phyloP scores from a whole-genome alignment of 2,329 filamentous ascomycete genomes.

The Ilyonectria destructans region DNA sequence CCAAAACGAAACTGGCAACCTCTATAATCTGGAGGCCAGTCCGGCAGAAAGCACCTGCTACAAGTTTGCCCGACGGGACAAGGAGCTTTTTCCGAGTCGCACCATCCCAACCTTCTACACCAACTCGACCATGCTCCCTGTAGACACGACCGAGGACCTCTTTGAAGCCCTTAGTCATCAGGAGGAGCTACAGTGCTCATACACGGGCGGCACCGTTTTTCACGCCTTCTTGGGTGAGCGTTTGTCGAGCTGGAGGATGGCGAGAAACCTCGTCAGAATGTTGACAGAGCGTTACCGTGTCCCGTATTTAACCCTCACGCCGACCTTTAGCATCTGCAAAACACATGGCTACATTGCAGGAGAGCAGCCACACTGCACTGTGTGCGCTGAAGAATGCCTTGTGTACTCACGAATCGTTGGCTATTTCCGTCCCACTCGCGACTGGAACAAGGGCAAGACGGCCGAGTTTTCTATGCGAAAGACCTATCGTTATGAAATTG shows the following conservation, averaged over 20 bases:
- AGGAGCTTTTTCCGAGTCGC: slow-evolving; percentile 32
- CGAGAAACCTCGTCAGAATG: slow-evolving; percentile 40
- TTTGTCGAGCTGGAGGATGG: slow-evolving; percentile 39
- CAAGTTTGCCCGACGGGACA: slow-evolving; percentile 42
- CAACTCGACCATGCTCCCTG: slow-evolving; percentile 46
- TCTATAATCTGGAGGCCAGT: slow-evolving; percentile 44
- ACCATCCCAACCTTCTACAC: slow-evolving; percentile 41
- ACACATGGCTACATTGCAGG: slow-evolving; percentile 39
- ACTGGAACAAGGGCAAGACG: slow-evolving; percentile 47
- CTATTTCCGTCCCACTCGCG: slow-evolving; percentile 42
- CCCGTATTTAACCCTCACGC: slow-evolving; percentile 44
- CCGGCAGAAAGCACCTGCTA: slow-evolving; percentile 48
- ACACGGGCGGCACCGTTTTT: slow-evolving; percentile 46
- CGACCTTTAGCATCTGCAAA: slow-evolving; percentile 46
- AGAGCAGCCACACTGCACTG: slow-evolving; percentile 37
- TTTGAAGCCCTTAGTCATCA: slow-evolving; percentile 43
- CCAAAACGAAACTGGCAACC: slow-evolving; percentile 39
- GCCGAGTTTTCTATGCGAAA: slow-evolving; percentile 40
- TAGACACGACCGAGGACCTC: slow-evolving; percentile 43
- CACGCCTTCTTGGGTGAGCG: slow-evolving; percentile 45
- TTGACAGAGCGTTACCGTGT: slow-evolving; percentile 42
- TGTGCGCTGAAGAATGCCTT: slow-evolving; percentile 29
- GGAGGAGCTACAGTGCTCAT: slow-evolving; percentile 43
- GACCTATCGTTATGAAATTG: slow-evolving; percentile 34
- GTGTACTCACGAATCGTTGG: slow-evolving; percentile 47